Evolutionary conservation across 1,284 basidiomycete species (phyloP), one percentile per base, ranked within the genome.

Genomic region (Clitocybe nebularis): DNA sequence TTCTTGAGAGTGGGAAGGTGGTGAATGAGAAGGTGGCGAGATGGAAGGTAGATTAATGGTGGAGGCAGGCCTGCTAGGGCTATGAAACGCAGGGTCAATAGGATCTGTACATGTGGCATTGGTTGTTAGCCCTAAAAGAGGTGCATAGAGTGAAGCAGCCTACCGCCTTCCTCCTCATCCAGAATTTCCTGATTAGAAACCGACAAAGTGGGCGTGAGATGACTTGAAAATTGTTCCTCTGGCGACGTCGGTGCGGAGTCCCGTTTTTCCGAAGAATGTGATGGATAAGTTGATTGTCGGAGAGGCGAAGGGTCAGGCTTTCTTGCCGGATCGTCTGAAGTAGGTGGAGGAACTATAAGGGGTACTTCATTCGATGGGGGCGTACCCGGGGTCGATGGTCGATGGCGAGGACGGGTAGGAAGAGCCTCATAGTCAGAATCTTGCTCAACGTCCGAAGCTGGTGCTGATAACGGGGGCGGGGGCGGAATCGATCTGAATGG

Each of bases 161-260:
- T 45, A 81, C 81, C 81, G 30, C 75, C 79, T 55, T 81, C 77
- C 24, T 73, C 71, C 22, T 84, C 81, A 54, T 77, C 71, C 33
- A 82, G 54, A 14, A 81, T 53, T 47, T 81, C 79, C 19, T 60
- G 53, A 35, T 50, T 41, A 5, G 47, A 41, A n/a, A 36, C 21
- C 3, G 46, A 34, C 16, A 43, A 8, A 23, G 39, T 32, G 7
- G 47, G 41, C 5, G 44, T 47, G 10, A 50, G 21, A 28, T 38
- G 42, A 33, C 44, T 38, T 16, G 44, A 32, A 29, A 45, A 49
- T 16, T 10, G 6, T 16, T 48, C 43, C 33, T 28, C 45, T 5
- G 19, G 34, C 8, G 28, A 11, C 11, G n/a, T 16, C 21, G 39
- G 29, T 9, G 42, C 21, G 11, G 28, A 32, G 13, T 36, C 38